Conservation (phyloP, 108 stramenopile species). For the Bacterosira constricta region DNA sequence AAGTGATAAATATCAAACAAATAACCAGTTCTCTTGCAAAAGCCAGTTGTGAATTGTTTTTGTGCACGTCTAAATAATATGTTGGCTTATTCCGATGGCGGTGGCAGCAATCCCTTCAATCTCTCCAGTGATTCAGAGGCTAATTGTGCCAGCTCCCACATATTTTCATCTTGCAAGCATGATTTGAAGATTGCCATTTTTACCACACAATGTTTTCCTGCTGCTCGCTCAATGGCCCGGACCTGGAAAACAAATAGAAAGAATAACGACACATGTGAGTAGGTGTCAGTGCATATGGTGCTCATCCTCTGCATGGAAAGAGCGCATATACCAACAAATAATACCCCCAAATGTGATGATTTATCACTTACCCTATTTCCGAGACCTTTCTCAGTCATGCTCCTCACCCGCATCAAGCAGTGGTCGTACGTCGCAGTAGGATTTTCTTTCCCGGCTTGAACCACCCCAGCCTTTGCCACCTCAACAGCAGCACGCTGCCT, state of each 20-base stretch:
- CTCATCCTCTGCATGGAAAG: no score
- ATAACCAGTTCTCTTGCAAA: no score
- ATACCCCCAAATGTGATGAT: neutral
- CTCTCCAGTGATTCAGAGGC: constrained; percentile 83
- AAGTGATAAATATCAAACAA: no score
- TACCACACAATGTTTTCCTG: constrained; percentile 87
- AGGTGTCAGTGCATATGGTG: no score
- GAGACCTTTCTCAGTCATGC: constrained; percentile 80
- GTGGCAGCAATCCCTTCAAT: constrained; percentile 74
- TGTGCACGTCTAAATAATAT: no score
- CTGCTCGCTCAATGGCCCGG: constrained; percentile 85
- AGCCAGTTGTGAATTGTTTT: no score
- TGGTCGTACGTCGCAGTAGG: constrained; percentile 90
- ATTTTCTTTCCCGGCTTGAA: constrained; percentile 66
- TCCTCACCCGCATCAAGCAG: constrained; percentile 79
- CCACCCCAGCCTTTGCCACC: constrained; percentile 47
- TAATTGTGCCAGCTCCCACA: constrained; percentile 77
- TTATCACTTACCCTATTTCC: constrained; percentile 48
- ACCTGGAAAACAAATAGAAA: constrained; percentile 11
- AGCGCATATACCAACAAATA: no score
- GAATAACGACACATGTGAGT: no score
- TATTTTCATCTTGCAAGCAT: constrained; percentile 85
- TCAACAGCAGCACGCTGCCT: constrained; percentile 60
- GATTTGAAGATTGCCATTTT: constrained; percentile 92
- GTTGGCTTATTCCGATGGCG: constrained; percentile 39